These are phyloP conservation scores for Alternaria triticina DNA, from an alignment of 2,329 filamentous ascomycete species.

Conservation along the genomic window DNA sequence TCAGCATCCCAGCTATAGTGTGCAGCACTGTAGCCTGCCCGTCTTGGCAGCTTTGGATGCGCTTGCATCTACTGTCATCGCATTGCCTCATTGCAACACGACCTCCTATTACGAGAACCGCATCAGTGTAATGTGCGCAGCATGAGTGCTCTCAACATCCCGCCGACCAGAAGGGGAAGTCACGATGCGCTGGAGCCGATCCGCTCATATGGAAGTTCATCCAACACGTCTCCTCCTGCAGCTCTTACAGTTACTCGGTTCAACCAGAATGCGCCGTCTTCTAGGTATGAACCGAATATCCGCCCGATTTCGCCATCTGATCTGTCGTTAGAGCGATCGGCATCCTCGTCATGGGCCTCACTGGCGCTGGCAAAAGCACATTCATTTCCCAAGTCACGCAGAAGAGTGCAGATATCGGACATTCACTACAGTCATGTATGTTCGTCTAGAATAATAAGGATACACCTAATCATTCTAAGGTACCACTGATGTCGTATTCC, in stretches of 20 bases:
- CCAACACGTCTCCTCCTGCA: background rate
- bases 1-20: background rate
- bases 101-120: background rate
- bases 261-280: background rate
- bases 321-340: slow-evolving; percentile 2
- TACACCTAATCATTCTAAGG: slow-evolving; percentile 1
- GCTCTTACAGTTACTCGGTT: background rate
- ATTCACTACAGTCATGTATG: slow-evolving; percentile 27
- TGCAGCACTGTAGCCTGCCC: background rate
- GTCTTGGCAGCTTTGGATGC: background rate
- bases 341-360: slow-evolving; percentile 52
- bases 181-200: background rate
- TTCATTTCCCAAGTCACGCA: slow-evolving; percentile 39
- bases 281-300: background rate
- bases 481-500: slow-evolving; percentile 5
- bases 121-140: background rate
- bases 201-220: background rate
- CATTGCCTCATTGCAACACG: background rate
- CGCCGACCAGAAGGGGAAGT: background rate
- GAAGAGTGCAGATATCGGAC: slow-evolving; percentile 32
- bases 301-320: background rate
- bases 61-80: background rate
- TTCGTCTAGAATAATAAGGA: slow-evolving; percentile 1
- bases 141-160: background rate
- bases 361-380: slow-evolving; percentile 50